Percentiles rank a stretch among this genome's conserved stretches.
Evolutionary conservation across 371 early-diverging fungal genomes (phyloP).

Genomic region (Enteropsectra breve): DNA sequence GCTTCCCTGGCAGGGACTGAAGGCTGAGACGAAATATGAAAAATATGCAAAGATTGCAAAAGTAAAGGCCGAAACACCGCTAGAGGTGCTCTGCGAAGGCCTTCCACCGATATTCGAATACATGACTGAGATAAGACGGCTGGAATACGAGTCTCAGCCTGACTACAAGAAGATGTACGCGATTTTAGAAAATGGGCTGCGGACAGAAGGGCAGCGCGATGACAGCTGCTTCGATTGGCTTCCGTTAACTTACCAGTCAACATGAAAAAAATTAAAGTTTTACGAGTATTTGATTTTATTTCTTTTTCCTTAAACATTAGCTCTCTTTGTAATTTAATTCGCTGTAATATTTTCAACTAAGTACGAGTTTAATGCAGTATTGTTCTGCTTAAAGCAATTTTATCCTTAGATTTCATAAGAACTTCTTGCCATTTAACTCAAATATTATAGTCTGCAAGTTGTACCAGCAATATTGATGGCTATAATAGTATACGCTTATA

Average conservation of each 20-base stretch:
- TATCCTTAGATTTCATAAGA: no score
- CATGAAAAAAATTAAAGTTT: not conserved
- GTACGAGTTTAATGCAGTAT: no score
- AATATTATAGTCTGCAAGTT: no score
- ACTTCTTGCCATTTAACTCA: no score
- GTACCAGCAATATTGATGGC: no score
- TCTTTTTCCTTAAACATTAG: no score
- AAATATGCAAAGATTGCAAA: conserved; percentile 98
- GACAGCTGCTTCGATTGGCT: conserved; percentile 56
- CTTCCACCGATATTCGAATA: conserved; percentile 89
- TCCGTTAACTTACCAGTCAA: no score
- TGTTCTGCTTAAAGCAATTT: no score
- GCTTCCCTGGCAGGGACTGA: conserved; percentile 97
- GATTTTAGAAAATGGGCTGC: conserved; percentile 81
- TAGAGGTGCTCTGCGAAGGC: conserved; percentile 80
- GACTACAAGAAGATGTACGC: conserved; percentile 90
- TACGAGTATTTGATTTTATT: no score
- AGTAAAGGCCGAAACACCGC: conserved; percentile 90
- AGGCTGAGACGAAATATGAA: conserved; percentile 89
- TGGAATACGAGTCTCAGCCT: conserved; percentile 94
- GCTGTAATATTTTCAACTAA: no score
- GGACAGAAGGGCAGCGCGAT: conserved; percentile 66
- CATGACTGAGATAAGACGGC: conserved; percentile 81
- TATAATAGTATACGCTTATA: no score
- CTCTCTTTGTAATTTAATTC: no score